Evolutionary conservation across 179 eudicot species (phyloP).

Genomic region (Dionaea muscipula): DNA sequence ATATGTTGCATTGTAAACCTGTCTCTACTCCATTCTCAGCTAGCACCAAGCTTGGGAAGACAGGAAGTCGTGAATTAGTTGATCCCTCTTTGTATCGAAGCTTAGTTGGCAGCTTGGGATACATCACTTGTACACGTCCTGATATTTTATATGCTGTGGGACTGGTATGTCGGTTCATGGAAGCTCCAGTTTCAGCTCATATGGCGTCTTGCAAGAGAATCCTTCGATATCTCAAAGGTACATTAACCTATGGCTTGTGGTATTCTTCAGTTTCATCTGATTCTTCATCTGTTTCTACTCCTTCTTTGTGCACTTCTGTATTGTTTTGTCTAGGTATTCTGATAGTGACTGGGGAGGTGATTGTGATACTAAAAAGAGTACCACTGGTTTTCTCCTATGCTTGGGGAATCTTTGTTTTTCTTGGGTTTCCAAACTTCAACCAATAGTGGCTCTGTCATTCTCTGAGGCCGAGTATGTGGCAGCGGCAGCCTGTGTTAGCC

Average conservation of each 20-base stretch:
- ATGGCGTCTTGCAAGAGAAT: not conserved
- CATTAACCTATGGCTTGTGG: not conserved
- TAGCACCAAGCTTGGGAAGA: not conserved
- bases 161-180: not conserved
- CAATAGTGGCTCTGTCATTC: not conserved
- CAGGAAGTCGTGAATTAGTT: no score
- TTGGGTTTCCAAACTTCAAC: not conserved
- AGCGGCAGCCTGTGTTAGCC: no score
- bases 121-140: not conserved
- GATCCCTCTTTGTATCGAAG: not conserved
- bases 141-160: slow-evolving; percentile 2
- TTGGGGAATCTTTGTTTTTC: not conserved
- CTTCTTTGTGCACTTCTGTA: no score
- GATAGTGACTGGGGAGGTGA: not conserved
- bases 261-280: not conserved
- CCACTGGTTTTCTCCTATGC: not conserved
- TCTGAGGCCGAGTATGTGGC: not conserved
- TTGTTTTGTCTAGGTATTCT: no score
- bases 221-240: slow-evolving; percentile 1
- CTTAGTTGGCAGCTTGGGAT: not conserved
- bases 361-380: not conserved
- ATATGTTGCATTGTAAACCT: not conserved
- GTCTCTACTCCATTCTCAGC: no score
- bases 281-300: not conserved
- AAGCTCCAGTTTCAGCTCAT: not conserved